phyloP scores from a whole-genome alignment of 2,329 filamentous ascomycete genomes.

The Cryoendolithus antarcticus region DNA sequence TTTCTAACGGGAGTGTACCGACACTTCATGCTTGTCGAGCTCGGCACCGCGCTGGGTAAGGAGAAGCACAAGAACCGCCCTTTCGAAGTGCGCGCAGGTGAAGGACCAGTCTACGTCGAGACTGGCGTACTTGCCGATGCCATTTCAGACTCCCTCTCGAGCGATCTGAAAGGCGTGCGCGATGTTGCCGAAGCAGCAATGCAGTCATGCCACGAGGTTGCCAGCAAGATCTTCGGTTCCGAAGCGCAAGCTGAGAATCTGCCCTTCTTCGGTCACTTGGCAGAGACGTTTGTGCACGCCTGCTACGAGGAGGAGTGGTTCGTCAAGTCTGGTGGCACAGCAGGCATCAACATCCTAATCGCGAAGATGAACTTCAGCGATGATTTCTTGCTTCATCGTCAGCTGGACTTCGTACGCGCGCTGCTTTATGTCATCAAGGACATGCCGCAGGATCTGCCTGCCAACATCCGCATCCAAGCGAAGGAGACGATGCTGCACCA shows the following conservation, averaged over 20 bases:
- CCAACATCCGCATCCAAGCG: constrained; percentile 72
- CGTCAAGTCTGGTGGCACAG: constrained; percentile 81
- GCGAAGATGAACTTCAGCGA: constrained; percentile 77
- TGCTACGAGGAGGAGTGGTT: constrained; percentile 99
- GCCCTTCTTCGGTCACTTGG: constrained; percentile 73
- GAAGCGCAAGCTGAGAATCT: constrained; percentile 60
- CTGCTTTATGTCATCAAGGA: constrained; percentile 97
- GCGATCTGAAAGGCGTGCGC: constrained; percentile 66
- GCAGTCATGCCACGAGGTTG: constrained; percentile 62
- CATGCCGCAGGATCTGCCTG: constrained; percentile 86
- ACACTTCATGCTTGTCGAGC: constrained; percentile 82
- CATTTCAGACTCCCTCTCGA: constrained; percentile 78
- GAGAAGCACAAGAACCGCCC: constrained; percentile 62
- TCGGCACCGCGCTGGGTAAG: constrained; percentile 73
- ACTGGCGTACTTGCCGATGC: constrained; percentile 79
- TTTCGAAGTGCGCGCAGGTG: constrained; percentile 76
- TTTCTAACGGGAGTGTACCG: constrained; percentile 73
- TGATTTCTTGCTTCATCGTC: constrained; percentile 66
- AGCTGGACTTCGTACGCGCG: constrained; percentile 80
- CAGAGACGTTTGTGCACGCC: constrained; percentile 77
- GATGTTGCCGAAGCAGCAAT: constrained; percentile 73
- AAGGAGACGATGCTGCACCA: constrained; percentile 65
- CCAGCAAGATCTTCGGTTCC: constrained; percentile 66
- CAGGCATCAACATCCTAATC: constrained; percentile 79
- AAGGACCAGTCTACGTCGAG: constrained; percentile 78